A percentile compares a stretch with the other conserved stretches of the same genome.
These are phyloP conservation scores for Achaetomium macrosporum DNA, from an alignment of 2,329 filamentous ascomycete genomes.

Conservation along the genomic window DNA sequence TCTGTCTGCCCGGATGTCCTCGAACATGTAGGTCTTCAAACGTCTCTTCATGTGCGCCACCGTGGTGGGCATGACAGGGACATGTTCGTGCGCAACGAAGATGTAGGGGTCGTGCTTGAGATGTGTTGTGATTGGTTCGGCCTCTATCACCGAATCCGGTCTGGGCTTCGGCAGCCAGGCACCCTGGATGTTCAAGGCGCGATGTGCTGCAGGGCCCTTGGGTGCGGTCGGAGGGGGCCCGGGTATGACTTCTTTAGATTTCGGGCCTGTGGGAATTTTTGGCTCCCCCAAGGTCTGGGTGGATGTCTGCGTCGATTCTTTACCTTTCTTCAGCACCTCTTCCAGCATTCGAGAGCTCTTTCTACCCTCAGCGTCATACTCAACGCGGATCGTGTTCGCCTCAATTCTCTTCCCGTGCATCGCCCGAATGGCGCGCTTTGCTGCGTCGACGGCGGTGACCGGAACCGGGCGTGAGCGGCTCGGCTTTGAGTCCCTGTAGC, in stretches of 20 bases:
- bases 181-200: constrained; percentile 30
- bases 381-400: constrained; percentile 68
- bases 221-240: constrained; percentile 79
- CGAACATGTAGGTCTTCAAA: constrained; percentile 74
- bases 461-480: constrained; percentile 45
- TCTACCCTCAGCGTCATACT: constrained; percentile 82
- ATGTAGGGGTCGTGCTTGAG: constrained; percentile 81
- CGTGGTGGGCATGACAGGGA: constrained; percentile 80
- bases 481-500: constrained; percentile 69
- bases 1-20: constrained; percentile 75
- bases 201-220: constrained; percentile 67
- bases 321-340: constrained; percentile 62
- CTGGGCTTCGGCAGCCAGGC: constrained; percentile 41
- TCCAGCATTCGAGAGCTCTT: constrained; percentile 76
- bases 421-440: constrained; percentile 70
- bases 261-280: constrained; percentile 29
- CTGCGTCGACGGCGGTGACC: constrained; percentile 70
- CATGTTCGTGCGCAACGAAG: constrained; percentile 79
- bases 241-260: constrained; percentile 42
- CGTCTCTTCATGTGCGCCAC: constrained; percentile 86
- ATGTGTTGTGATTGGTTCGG: constrained; percentile 58
- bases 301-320: constrained; percentile 53
- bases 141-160: constrained; percentile 54
- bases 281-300: constrained; percentile 35
- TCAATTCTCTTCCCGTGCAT: constrained; percentile 79